Percentiles rank a stretch among this genome's conserved stretches.
Conservation (phyloP, 2,329 filamentous ascomycete genomes). For the Corynespora cassiicola region DNA sequence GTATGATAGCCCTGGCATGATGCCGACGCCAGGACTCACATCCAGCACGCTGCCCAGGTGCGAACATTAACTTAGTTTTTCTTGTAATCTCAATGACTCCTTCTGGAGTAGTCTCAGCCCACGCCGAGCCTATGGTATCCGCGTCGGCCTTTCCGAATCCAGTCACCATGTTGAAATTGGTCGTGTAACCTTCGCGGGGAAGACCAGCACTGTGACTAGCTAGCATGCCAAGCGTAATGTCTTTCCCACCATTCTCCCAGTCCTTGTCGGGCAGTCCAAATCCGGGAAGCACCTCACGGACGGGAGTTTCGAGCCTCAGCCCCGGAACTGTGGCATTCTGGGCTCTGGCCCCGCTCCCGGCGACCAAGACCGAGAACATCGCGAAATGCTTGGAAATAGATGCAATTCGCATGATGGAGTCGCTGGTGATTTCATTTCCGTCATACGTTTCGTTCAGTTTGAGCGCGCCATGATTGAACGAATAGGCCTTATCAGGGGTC, state of each 20-base stretch:
- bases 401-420: constrained; percentile 37
- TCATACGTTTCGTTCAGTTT: constrained; percentile 35
- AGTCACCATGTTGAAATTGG: constrained; percentile 34
- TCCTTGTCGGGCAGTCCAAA: constrained; percentile 30
- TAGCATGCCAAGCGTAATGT: constrained; percentile 40
- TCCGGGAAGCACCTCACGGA: constrained; percentile 25
- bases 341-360: constrained; percentile 19
- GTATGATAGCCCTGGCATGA: background rate
- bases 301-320: constrained; percentile 28
- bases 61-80: constrained; percentile 33
- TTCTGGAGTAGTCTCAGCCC: constrained; percentile 26
- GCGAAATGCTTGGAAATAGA: constrained; percentile 39
- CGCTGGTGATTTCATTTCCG: constrained; percentile 26
- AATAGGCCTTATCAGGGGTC: constrained; percentile 17
- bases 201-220: constrained; percentile 38
- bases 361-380: constrained; percentile 27
- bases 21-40: too few species aligned
- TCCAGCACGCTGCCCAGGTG: constrained; percentile 33
- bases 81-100: constrained; percentile 24
- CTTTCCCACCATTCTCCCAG: constrained; percentile 38
- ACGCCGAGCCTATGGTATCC: constrained; percentile 30
- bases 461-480: constrained; percentile 36
- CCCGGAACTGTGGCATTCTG: constrained; percentile 5
- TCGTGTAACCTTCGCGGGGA: constrained; percentile 36
- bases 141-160: constrained; percentile 29